A percentile compares a stretch with the other conserved stretches of the same genome.
These are phyloP conservation scores for Ophiostoma australiae DNA, from an alignment of 2,329 filamentous ascomycete genomes.

Conservation along the genomic window DNA sequence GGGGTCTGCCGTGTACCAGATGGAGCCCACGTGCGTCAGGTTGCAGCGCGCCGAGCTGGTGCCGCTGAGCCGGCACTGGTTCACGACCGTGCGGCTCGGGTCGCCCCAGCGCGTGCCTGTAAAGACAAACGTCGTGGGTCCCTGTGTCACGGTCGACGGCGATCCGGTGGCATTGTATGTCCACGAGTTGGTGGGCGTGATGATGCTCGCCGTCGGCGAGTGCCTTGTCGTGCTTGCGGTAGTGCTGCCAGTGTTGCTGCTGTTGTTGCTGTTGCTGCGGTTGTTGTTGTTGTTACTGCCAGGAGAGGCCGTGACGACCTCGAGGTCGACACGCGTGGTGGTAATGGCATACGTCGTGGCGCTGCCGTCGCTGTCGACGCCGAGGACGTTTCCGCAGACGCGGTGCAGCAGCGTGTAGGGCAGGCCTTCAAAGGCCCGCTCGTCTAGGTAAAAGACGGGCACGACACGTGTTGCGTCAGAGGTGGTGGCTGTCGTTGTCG, in stretches of 20 bases:
- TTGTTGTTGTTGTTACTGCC: background rate
- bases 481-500: background rate
- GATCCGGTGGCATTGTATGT: background rate
- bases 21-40: constrained; percentile 31
- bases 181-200: background rate
- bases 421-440: background rate
- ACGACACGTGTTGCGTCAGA: background rate
- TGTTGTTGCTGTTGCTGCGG: background rate
- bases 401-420: background rate
- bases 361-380: background rate
- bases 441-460: background rate
- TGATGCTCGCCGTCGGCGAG: background rate
- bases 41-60: constrained; percentile 30
- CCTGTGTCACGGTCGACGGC: background rate
- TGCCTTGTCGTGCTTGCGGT: background rate
- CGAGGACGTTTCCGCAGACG: background rate
- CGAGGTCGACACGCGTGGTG: background rate
- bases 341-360: constrained; percentile 5
- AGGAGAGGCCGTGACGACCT: background rate
- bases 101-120: constrained; percentile 29
- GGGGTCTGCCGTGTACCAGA: constrained; percentile 30
- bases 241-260: background rate
- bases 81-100: constrained; percentile 29
- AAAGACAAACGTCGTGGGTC: constrained; percentile 29
- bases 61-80: constrained; percentile 31